A percentile compares a stretch with the other conserved stretches of the same genome.
These are phyloP conservation scores for Francoa sonchifolia DNA, from an alignment of 441 rosid species.

Conservation along the genomic window DNA sequence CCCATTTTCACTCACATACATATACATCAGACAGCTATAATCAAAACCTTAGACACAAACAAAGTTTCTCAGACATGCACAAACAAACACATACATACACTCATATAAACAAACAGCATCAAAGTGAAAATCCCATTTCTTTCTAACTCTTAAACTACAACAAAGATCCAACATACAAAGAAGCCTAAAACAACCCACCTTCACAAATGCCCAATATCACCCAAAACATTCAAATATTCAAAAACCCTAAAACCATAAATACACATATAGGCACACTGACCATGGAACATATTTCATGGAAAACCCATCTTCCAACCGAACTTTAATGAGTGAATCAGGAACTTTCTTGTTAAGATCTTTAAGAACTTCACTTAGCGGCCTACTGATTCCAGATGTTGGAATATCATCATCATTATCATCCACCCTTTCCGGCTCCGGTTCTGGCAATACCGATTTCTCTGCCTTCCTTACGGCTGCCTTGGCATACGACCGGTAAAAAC, in stretches of 20 bases:
- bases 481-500: too few species aligned
- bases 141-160: too few species aligned
- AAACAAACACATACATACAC: neutral
- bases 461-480: too few species aligned
- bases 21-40: too few species aligned
- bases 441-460: neutral
- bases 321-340: slow-evolving; percentile 47
- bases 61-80: neutral
- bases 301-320: slow-evolving; percentile 51
- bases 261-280: too few species aligned
- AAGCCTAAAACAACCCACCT: too few species aligned
- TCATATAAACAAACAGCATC: neutral
- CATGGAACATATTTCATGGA: slow-evolving; percentile 65
- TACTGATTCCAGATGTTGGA: slow-evolving; percentile 60
- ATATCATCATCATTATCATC: slow-evolving; percentile 20
- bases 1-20: neutral
- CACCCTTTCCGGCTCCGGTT: neutral
- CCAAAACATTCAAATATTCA: too few species aligned
- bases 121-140: too few species aligned
- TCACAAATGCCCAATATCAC: too few species aligned
- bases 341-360: slow-evolving; percentile 69
- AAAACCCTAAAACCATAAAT: too few species aligned
- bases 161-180: too few species aligned
- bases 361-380: slow-evolving; percentile 62
- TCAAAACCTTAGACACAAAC: too few species aligned